Conservation (phyloP, 2,329 filamentous ascomycete genomes). For the Exophiala viscosa region DNA sequence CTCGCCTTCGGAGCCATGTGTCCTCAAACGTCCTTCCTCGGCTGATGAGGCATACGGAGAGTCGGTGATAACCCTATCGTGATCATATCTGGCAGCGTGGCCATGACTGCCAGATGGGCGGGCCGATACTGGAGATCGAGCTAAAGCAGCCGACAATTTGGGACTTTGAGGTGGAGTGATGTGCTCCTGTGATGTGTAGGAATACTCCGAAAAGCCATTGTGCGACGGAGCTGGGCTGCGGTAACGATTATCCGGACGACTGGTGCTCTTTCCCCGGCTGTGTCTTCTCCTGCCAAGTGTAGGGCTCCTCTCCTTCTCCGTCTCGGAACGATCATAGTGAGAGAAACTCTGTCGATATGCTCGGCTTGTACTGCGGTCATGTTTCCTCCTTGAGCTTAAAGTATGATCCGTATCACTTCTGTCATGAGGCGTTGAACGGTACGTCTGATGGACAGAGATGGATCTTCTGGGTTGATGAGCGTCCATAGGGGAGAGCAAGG, state of each 20-base stretch:
- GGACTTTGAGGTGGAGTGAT: constrained; percentile 27
- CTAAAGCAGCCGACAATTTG: constrained; percentile 8
- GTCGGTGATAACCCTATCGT: constrained; percentile 13
- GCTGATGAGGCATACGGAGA: constrained; percentile 27
- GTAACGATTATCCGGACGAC: constrained; percentile 14
- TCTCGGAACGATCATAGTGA: constrained; percentile 17
- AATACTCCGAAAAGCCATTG: constrained; percentile 15
- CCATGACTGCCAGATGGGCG: constrained; percentile 1
- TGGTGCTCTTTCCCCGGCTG: constrained; percentile 3
- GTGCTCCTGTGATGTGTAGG: constrained; percentile 17
- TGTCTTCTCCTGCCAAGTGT: constrained; percentile 1
- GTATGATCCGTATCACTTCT: constrained; percentile 21
- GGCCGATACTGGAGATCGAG: constrained; percentile 14
- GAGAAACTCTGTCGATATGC: constrained; percentile 14
- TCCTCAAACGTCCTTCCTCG: constrained; percentile 20
- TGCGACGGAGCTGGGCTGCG: constrained; percentile 16
- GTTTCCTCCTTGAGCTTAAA: constrained; percentile 8
- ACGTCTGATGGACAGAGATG: constrained; percentile 13
- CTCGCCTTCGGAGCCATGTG: constrained; percentile 8
- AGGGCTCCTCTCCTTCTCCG: constrained; percentile 12
- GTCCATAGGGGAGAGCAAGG: constrained; percentile 17
- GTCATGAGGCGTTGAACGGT: constrained; percentile 5
- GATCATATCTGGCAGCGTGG: background rate
- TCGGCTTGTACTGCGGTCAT: constrained; percentile 18
- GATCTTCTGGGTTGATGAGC: constrained; percentile 14